Evolutionary conservation across 768 basidiomycete genomes (phyloP).

Genomic region (Brasilioporus rufonigricans): DNA sequence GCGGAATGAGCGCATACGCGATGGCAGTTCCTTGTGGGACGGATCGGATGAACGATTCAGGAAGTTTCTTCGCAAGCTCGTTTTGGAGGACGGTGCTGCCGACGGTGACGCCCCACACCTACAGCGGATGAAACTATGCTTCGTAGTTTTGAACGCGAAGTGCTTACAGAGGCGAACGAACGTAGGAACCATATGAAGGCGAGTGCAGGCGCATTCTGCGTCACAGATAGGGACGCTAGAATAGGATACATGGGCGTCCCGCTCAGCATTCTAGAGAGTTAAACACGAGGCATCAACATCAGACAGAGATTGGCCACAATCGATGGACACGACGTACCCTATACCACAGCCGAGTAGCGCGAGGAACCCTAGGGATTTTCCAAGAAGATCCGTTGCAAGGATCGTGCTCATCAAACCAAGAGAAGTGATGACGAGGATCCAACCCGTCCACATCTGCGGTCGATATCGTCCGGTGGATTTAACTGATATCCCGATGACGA

Average conservation of each 20-base stretch:
- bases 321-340: constrained; percentile 1
- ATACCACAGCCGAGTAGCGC: background rate
- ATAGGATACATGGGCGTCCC: constrained; percentile 42
- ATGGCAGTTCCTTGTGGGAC: constrained; percentile 41
- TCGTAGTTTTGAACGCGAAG: background rate
- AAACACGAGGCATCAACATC: background rate
- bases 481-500: constrained; percentile 33
- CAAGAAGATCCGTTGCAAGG: constrained; percentile 22
- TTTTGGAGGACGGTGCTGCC: constrained; percentile 51
- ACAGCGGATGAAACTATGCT: background rate
- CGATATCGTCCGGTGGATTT: constrained; percentile 24
- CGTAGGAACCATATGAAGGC: constrained; percentile 42
- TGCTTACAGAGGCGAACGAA: constrained; percentile 33
- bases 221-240: constrained; percentile 43
- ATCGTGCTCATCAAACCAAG: too few species aligned
- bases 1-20: constrained; percentile 45
- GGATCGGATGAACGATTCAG: constrained; percentile 33
- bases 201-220: constrained; percentile 42
- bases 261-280: background rate
- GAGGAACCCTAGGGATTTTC: constrained; percentile 14
- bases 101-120: constrained; percentile 52
- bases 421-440: constrained; percentile 31
- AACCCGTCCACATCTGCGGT: too few species aligned
- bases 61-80: constrained; percentile 41
- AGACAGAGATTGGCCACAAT: background rate